Percentiles rank a stretch among this genome's conserved stretches.
Evolutionary conservation across 306 rosid species (phyloP).

Genomic region (Quercus gilva): DNA sequence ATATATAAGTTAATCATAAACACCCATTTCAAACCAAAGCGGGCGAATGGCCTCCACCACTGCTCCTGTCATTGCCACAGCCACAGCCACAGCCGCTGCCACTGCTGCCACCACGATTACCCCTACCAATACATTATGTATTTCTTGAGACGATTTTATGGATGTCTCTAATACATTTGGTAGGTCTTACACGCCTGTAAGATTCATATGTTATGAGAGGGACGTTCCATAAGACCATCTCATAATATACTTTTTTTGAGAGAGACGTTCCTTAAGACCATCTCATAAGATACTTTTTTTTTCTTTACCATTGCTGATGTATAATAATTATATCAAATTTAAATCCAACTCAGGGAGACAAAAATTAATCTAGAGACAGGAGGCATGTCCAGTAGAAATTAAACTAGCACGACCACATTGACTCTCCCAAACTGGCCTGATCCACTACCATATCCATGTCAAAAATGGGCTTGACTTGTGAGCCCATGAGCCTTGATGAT

Average conservation of each 20-base stretch:
- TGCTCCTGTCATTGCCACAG: conserved; percentile 32
- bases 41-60: conserved; percentile 61
- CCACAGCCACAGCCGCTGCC: conserved; percentile 10
- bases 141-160: too few relatives aligned
- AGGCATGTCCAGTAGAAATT: background rate
- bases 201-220: too few relatives aligned
- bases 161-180: too few relatives aligned
- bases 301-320: too few relatives aligned
- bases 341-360: background rate
- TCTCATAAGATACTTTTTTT: too few relatives aligned
- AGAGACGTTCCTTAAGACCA: too few relatives aligned
- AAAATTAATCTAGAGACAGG: conserved; percentile 6
- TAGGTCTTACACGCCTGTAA: too few relatives aligned
- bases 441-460: conserved; percentile 65
- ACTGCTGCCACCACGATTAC: background rate
- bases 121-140: background rate
- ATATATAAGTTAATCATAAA: conserved; percentile 8
- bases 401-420: conserved; percentile 55
- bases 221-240: too few relatives aligned
- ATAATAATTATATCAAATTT: conserved; percentile 6
- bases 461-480: conserved; percentile 50
- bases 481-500: conserved; percentile 43
- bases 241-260: too few relatives aligned
- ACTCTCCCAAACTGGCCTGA: conserved; percentile 47
- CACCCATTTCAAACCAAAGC: conserved; percentile 26